phyloP scores from a whole-genome alignment of 768 basidiomycete species.

The Boletus edulis region DNA sequence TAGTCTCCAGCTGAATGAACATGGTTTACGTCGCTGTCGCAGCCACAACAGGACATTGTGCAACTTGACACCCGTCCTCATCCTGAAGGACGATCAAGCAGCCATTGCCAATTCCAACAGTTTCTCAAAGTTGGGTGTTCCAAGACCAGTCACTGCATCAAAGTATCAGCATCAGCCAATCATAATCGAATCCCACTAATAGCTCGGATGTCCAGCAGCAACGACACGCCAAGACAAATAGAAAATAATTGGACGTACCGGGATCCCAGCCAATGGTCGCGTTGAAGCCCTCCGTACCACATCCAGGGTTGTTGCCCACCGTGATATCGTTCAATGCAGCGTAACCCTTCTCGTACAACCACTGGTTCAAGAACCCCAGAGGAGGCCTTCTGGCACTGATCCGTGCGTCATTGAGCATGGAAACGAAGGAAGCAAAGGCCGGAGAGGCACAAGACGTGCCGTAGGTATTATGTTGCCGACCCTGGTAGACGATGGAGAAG shows the following conservation, averaged over 20 bases:
- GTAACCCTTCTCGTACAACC: constrained; percentile 44
- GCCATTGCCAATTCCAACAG: constrained; percentile 38
- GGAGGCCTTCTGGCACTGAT: constrained; percentile 39
- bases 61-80: no score
- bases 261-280: constrained; percentile 61
- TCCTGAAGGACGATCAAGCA: neutral
- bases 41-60: no score
- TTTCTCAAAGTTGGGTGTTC: constrained; percentile 51
- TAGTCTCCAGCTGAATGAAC: no score
- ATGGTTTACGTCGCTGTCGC: no score
- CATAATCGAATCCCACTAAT: no score
- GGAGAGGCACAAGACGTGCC: constrained; percentile 71
- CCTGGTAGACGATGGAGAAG: constrained; percentile 48
- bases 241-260: constrained; percentile 32
- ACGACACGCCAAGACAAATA: no score
- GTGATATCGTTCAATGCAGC: constrained; percentile 56
- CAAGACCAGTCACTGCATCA: constrained; percentile 49
- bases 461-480: constrained; percentile 24
- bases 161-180: neutral
- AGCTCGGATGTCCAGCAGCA: no score
- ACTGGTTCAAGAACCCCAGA: constrained; percentile 66
- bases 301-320: constrained; percentile 53
- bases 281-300: constrained; percentile 66
- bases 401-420: constrained; percentile 65
- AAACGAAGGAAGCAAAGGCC: constrained; percentile 59